phyloP scores from a whole-genome alignment of 2,329 filamentous ascomycete species.

The Seiridium cupressi region DNA sequence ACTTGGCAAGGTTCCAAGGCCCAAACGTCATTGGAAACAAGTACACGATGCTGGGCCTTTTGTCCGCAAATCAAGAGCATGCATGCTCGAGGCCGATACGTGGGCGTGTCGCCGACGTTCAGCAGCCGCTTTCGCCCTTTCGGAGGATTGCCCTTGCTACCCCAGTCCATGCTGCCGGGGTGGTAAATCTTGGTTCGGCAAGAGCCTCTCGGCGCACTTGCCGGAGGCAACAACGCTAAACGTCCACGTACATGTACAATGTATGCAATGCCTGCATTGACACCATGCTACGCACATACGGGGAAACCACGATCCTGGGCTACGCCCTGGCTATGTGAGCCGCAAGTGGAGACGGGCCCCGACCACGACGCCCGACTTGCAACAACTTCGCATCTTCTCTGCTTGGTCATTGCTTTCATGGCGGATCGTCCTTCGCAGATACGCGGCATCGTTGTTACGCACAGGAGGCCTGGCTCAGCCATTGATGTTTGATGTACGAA shows the following conservation, averaged over 20 bases:
- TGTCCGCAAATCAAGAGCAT: no score
- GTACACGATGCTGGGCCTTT: no score
- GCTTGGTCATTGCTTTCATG: not conserved
- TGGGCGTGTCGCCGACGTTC: no score
- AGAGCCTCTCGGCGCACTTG: not conserved
- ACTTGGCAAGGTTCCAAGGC: no score
- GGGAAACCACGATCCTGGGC: slow-evolving; percentile 6
- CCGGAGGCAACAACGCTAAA: not conserved
- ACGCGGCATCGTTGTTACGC: not conserved
- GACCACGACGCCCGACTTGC: not conserved
- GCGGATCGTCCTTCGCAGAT: not conserved
- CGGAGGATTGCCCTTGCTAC: not conserved
- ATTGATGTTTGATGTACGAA: slow-evolving; percentile 2
- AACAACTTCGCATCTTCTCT: not conserved
- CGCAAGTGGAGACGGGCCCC: slow-evolving; percentile 1
- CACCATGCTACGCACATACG: not conserved
- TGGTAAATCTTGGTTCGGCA: not conserved
- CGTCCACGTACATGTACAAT: no score
- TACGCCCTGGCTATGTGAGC: not conserved
- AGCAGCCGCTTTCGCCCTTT: no score
- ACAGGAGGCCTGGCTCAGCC: not conserved
- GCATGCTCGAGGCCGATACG: no score
- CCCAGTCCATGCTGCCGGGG: not conserved
- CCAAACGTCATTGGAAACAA: no score
- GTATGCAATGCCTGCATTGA: not conserved